phyloP scores from a whole-genome alignment of 2,329 filamentous ascomycete species.

The Pochonia chlamydosporia region DNA sequence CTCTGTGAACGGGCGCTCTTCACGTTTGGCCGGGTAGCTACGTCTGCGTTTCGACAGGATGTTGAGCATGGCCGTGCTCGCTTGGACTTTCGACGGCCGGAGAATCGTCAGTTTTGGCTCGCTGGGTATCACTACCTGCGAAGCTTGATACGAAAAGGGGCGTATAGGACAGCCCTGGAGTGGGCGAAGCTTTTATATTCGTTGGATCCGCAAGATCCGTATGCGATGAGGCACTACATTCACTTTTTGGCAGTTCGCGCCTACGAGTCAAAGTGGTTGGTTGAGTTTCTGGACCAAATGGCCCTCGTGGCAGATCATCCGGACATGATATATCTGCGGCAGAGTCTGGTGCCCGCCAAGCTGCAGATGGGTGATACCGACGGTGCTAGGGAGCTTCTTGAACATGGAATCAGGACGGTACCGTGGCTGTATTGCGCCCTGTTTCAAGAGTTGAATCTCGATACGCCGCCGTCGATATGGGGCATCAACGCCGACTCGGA shows the following conservation, averaged over 20 bases:
- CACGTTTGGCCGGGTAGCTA: conserved; percentile 82
- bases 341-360: conserved; percentile 72
- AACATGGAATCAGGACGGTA: conserved; percentile 61
- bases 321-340: conserved; percentile 61
- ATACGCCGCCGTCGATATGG: conserved; percentile 78
- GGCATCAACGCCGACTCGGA: conserved; percentile 61
- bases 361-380: conserved; percentile 62
- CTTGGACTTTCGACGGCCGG: conserved; percentile 72
- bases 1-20: conserved; percentile 88
- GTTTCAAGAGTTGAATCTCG: conserved; percentile 74
- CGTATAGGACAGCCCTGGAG: conserved; percentile 86
- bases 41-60: conserved; percentile 73
- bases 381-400: conserved; percentile 61
- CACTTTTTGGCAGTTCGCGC: conserved; percentile 82
- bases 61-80: conserved; percentile 73
- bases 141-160: conserved; percentile 83
- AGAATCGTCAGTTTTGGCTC: conserved; percentile 91
- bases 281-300: conserved; percentile 56
- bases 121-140: conserved; percentile 84
- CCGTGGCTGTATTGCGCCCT: conserved; percentile 83
- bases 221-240: conserved; percentile 72
- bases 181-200: conserved; percentile 84
- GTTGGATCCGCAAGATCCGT: conserved; percentile 73
- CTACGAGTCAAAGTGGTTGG: conserved; percentile 71
- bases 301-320: conserved; percentile 29